Evolutionary conservation across 2,329 filamentous ascomycete species (phyloP).

Genomic region (Ophiostoma himal-ulmi): DNA sequence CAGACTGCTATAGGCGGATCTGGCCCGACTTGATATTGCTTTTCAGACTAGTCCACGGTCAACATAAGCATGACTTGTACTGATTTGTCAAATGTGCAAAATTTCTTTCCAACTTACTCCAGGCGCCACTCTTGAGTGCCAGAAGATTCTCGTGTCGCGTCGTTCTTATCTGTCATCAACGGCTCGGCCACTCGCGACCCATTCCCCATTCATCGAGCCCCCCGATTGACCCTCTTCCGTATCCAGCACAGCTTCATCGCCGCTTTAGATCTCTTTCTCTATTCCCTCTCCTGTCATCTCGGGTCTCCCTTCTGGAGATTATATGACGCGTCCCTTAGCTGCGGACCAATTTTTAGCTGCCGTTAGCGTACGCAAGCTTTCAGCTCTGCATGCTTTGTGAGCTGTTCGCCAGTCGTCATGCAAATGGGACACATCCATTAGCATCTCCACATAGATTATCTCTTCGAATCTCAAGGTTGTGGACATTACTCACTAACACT

Average conservation of each 20-base stretch:
- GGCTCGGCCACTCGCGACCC: neutral
- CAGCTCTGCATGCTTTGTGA: neutral
- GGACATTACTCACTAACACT: neutral
- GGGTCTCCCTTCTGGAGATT: constrained; percentile 1
- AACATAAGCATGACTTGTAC: too few relatives aligned
- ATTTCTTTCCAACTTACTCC: neutral
- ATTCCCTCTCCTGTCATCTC: neutral
- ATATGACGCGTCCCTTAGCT: constrained; percentile 12
- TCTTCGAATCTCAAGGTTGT: neutral
- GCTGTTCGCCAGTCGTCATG: neutral
- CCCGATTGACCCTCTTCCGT: neutral
- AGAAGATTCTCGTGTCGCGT: neutral
- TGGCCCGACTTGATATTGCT: neutral
- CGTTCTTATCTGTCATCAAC: neutral
- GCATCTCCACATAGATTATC: neutral
- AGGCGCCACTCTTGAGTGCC: neutral
- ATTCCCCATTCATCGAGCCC: neutral
- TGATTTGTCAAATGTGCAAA: neutral
- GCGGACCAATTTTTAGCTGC: constrained; percentile 6
- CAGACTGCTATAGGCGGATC: neutral
- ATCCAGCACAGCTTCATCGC: neutral
- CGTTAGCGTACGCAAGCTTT: neutral
- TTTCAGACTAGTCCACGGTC: too few relatives aligned
- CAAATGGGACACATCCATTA: neutral
- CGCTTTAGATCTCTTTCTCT: neutral